These are phyloP conservation scores for Vitis vinifera DNA, from an alignment of 164 flowering plant species.

Conservation along the genomic window DNA sequence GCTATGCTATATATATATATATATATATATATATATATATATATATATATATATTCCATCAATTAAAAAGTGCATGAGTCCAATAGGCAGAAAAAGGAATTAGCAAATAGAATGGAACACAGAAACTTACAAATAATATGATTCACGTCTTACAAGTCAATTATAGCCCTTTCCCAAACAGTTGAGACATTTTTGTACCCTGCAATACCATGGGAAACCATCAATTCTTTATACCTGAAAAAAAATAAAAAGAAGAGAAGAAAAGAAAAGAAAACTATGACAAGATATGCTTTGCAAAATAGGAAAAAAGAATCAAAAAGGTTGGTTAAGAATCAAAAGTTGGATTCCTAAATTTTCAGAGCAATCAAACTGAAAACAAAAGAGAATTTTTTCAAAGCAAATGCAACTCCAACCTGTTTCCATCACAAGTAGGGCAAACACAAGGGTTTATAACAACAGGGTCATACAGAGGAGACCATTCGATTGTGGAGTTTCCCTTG, in stretches of 20 bases:
- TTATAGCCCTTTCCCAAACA: conserved; percentile 64
- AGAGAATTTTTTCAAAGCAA: not conserved
- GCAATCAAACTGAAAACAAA: not conserved
- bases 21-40: too few relatives aligned
- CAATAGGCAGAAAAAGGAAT: not conserved
- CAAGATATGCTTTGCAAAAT: too few relatives aligned
- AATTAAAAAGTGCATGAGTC: too few relatives aligned
- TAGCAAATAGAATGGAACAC: not conserved
- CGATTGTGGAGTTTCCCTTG: conserved; percentile 59
- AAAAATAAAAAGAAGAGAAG: not conserved
- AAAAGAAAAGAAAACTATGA: not conserved
- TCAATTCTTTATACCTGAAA: not conserved
- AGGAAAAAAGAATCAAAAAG: too few relatives aligned
- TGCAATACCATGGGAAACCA: conserved; percentile 25
- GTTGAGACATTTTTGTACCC: conserved; percentile 66
- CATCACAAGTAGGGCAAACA: conserved; percentile 86
- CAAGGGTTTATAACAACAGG: conserved; percentile 72
- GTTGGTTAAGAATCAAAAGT: not conserved
- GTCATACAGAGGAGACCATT: conserved; percentile 81
- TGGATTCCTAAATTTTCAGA: not conserved
- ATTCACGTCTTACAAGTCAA: conserved; percentile 13
- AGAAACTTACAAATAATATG: not conserved
- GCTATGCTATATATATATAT: too few relatives aligned
- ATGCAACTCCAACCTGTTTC: conserved; percentile 48
- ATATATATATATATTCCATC: too few relatives aligned